Conservation (phyloP, 176 grass and related monocot genomes). For the Elaeis guineensis region DNA sequence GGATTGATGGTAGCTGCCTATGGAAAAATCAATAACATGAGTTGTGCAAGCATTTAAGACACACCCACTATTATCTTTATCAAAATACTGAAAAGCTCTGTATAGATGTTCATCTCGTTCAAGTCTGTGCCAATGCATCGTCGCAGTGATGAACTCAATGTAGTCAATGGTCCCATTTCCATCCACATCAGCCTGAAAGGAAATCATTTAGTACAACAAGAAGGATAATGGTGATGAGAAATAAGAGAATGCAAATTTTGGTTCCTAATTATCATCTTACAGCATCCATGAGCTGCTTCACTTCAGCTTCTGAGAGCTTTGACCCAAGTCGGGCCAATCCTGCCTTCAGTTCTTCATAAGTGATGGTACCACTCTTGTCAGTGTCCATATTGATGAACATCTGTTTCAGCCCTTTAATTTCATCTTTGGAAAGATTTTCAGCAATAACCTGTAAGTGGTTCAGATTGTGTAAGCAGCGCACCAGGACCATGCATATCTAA, state of each 20-base stretch:
- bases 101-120: slow-evolving; percentile 90
- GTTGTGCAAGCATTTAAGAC: background rate
- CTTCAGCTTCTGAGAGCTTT: slow-evolving; percentile 85
- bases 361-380: slow-evolving; percentile 82
- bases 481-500: background rate
- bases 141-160: slow-evolving; percentile 97
- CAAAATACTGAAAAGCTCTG: slow-evolving; percentile 90
- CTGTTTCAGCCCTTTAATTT: slow-evolving; percentile 96
- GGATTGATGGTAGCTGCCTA: no score
- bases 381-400: slow-evolving; percentile 98
- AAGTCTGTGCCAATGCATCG: slow-evolving; percentile 87
- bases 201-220: background rate
- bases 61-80: slow-evolving; percentile 92
- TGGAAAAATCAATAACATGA: no score
- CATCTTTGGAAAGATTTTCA: slow-evolving; percentile 84
- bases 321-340: slow-evolving; percentile 89
- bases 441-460: slow-evolving; percentile 73
- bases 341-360: slow-evolving; percentile 94
- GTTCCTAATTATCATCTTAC: slow-evolving; percentile 37
- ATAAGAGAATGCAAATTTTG: slow-evolving; percentile 16
- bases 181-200: slow-evolving; percentile 85
- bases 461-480: background rate
- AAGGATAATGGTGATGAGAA: slow-evolving; percentile 4
- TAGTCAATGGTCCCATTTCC: slow-evolving; percentile 98
- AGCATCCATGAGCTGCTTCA: slow-evolving; percentile 96